Base-by-base conservation (phyloP, 768 basidiomycete species). In the Boletus subparvulus region DNA sequence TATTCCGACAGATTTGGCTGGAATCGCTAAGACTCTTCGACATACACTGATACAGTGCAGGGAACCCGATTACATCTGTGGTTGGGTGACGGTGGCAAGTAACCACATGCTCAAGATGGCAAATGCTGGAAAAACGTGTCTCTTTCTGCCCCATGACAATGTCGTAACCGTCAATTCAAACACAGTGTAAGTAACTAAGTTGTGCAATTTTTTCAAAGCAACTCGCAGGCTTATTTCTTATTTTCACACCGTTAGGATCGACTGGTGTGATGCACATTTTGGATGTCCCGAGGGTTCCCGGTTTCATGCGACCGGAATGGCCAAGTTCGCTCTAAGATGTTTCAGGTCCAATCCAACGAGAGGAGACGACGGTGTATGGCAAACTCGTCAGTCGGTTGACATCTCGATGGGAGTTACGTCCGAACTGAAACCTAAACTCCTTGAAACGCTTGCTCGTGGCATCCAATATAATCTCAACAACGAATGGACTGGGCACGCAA, bases 301-400 rank as follows among this genome's bases (percentile, higher is more conserved):
- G 43, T 66, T 64, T 32, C 52, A 59, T 24, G 59, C 67, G 6
- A 13, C 21, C 26, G 62, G 65, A 33, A 36, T 56, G 17, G 35
- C 30, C 24, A 71, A 61, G 26, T 51, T 45, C 24, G 70, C 64
- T 43, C 17, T 69, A 9, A 57, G 69, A 32, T 58, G 62, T n/a
- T 70, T 68, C 45, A 56, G 48, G 47, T 64, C 68, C 17, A 69
- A 69, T 37, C 59, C 68, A 13, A 24, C 51, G 32, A 66, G 61
- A 33, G 59, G 62, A 21, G 56, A 58, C 3, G 67, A 68, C 16
- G 60, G 57, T 26, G 50, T 41, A 57, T 62, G 62, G 60, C 51
- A n/a, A 14, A 16, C 61, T 35, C 56, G 63, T 41, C 52, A 56
- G 14, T 65, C 61, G 14, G n/a, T 66, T 33, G 65, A 66, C 11